Base-by-base conservation (phyloP, 2,329 filamentous ascomycete species). In the Microdochium bolleyi region DNA sequence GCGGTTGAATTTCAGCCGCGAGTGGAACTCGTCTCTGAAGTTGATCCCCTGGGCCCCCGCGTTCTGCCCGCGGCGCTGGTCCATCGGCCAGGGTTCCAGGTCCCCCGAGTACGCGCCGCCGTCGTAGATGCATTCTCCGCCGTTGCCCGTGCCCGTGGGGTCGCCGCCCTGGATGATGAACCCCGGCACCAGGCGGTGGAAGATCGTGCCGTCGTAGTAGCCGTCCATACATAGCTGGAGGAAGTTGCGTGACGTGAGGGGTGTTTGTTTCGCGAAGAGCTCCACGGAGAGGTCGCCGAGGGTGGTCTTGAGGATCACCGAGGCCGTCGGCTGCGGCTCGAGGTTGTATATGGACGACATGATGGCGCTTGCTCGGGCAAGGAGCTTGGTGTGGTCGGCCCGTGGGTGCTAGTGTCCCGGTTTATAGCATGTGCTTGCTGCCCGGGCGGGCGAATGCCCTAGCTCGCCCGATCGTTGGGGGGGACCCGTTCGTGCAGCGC, bases 121-220 rank as follows among this genome's bases (percentile, higher is more conserved):
- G 73, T 95, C 88, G 71, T 92, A 95, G 61, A 96, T 96, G 30
- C 87, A 92, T 65, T 95, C 89, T 48, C 94, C 94, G 53, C 94
- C 94, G 61, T 89, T 85, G 13, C 92, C 92, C 0, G 91, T 96
- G 24, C 91, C 91, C 1, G 91, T 96, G 0, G 94, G 92, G 62
- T 99, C 94, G 53, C 94, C 94, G 27, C 92, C 94, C 65, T 99
- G 94, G 11, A 97, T 74, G 57, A 99, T 89, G 69, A 99, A 99
- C 51, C 88, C 88, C 0, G 92, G 89, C 0, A 96, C 85, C 5
- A 97, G 78, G 24, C 94, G 89, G 73, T 99, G 94, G 73, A 99
- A 99, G 56, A 94, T 85, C 0, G 92, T 96, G 65, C 87, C 85
- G 62, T 90, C 86, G 74, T 97, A 99, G 75, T 97, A 97, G 60